Evolutionary conservation across 768 basidiomycete species (phyloP).

Genomic region (Naganishia vishniacii): DNA sequence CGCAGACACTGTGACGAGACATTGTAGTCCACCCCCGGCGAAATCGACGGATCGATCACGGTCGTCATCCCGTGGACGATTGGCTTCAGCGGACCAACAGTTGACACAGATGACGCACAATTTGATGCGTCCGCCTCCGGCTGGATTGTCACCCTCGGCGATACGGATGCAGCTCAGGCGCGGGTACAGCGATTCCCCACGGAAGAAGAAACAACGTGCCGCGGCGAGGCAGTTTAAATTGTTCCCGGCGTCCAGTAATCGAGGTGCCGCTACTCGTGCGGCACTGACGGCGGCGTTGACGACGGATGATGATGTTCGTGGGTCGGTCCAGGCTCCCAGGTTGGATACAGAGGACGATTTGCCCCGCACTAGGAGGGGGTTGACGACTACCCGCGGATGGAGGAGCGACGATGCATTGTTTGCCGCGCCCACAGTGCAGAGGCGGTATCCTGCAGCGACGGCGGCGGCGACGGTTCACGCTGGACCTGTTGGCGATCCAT

Average conservation of each 20-base stretch:
- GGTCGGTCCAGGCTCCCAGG: no score
- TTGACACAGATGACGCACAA: no score
- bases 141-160: conserved; percentile 21
- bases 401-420: conserved; percentile 28
- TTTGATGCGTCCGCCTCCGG: background rate
- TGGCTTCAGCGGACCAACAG: background rate
- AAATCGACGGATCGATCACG: background rate
- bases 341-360: conserved; percentile 14
- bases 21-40: conserved; percentile 26
- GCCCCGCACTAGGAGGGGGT: background rate
- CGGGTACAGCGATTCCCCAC: conserved; percentile 14
- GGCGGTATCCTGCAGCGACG: conserved; percentile 1
- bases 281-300: background rate
- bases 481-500: background rate
- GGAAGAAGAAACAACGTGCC: conserved; percentile 12
- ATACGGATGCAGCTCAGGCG: conserved; percentile 22
- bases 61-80: background rate
- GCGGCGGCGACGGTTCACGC: background rate
- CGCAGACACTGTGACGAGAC: conserved; percentile 22
- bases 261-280: background rate
- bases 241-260: no score
- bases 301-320: conserved; percentile 22
- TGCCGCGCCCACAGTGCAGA: conserved; percentile 20
- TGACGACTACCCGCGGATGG: conserved; percentile 20
- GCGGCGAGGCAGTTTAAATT: background rate